Base-by-base conservation (phyloP, 2,329 filamentous ascomycete species). In the Penicillium sp. region DNA sequence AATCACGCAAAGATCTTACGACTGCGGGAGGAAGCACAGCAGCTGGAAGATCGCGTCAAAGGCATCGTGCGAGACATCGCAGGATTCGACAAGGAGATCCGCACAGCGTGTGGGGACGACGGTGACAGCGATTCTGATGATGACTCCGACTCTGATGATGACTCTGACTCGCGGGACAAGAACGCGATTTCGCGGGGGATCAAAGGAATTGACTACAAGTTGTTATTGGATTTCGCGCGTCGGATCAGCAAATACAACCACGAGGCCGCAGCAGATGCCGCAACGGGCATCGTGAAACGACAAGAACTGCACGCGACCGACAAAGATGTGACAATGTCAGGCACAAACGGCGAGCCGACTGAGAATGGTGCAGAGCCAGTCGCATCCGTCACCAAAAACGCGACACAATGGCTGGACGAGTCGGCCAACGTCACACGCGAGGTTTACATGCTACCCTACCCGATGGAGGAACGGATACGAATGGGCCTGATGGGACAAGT, bases 231-330 rank as follows among this genome's bases (percentile, higher is more conserved):
- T 29, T 79, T 79, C 48, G 76, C 77, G 4, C 71, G 75, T 5
- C 66, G 76, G 18, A 78, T 79, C 43, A 77, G 76, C 66, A 77
- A 75, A 61, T 77, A 78, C 55, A 78, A 79, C 50, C 69, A 72
- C 16, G 67, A 75, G 51, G 77, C 76, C 0, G 75, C 75, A 27
- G 69, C 72, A 10, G 76, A 77, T 61, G 75, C 74, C 10, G 70
- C 71, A 16, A 67, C 65, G 2, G 68, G 70, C 16, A 56, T 55
- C 11, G 61, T 42, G 10, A 64, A 56, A 43, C 56, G 53, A 41
- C 55, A 64, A 47, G 57, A 52, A 42, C 53, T 9, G n/a, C 57
- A 56, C 38, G 56, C 60, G n/a, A 51, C 53, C 5, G 64, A 66
- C 4, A 62, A 62, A 36, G 72, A 74, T 51, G 63, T 68, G 38